phyloP scores from a whole-genome alignment of 129 eudicot genomes.

The Artemisia annua region DNA sequence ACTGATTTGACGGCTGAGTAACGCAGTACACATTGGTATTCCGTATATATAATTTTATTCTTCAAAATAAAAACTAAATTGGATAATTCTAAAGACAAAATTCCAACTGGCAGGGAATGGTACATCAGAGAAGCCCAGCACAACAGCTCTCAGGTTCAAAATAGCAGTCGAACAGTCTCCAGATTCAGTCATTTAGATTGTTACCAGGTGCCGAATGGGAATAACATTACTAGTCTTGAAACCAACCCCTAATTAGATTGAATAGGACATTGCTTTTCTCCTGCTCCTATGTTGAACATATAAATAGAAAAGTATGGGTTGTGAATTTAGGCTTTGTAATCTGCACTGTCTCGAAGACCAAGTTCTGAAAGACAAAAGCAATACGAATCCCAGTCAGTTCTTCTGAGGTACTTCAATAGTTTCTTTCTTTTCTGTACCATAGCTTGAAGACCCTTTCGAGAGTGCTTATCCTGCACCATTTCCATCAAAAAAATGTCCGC shows the following conservation, averaged over 20 bases:
- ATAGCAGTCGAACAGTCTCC: neutral
- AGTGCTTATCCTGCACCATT: conserved; percentile 4
- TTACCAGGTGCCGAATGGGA: neutral
- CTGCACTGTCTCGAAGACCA: no score
- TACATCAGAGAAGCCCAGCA: neutral
- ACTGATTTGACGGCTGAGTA: no score
- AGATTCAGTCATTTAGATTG: neutral
- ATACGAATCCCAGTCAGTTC: no score
- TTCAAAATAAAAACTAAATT: neutral
- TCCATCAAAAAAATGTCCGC: neutral
- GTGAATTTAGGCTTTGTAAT: no score
- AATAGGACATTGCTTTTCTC: neutral
- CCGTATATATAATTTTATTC: no score
- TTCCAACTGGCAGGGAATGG: neutral
- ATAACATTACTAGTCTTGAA: no score
- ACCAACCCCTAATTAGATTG: neutral
- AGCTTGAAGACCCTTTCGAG: no score
- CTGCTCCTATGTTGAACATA: neutral
- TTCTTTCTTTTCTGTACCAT: no score
- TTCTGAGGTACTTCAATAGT: no score
- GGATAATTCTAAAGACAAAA: neutral
- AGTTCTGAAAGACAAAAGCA: no score
- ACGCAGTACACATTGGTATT: no score
- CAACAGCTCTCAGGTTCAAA: neutral
- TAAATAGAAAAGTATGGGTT: no score